Evolutionary conservation across 345 rosid species (phyloP), one percentile per base, ranked within the genome.

Genomic region (Lagerstroemia speciosa): DNA sequence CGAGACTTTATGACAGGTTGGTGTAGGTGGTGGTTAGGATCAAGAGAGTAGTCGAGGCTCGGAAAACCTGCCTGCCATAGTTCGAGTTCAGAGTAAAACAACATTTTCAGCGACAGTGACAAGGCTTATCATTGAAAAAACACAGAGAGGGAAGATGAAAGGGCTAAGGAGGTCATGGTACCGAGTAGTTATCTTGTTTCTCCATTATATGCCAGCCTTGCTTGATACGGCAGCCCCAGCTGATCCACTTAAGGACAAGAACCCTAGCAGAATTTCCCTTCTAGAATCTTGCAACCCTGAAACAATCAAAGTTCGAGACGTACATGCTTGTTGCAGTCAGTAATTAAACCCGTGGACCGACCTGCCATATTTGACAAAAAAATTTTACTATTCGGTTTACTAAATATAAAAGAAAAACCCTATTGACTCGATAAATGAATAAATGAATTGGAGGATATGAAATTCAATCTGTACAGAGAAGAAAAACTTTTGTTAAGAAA

Each of bases 121-220:
- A 22, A 27, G 68, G 50, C 65, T 34, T 48, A 58, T 66, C 70
- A 65, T 73, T 57, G 61, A 68, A 79, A 73, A 73, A 31, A 75
- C n/a, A 72, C 66, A 63, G 57, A 76, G 26, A 74, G 27, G 19
- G 48, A 70, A 10, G 55, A 16, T 58, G 34, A 60, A 69, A 17
- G 73, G 62, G 65, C 10, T 65, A 7, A 41, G 67, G 33, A 52
- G 32, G 68, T 65, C 36, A 66, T 37, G 30, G 71, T 87, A 88
- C 95, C 89, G 88, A 71, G 90, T 82, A 88, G 81, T 74, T 82
- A 34, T 79, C 84, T 67, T 84, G 88, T 78, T 84, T 86, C 75
- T 90, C 96, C 91, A 92, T 91, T 61, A 61, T 67, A 29, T 34
- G 32, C 20, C 34, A 2, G 63, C 62, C 53, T 63, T 50, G 1